Evolutionary conservation across 2,329 filamentous ascomycete species (phyloP).

Genomic region (Orbilia javanica): DNA sequence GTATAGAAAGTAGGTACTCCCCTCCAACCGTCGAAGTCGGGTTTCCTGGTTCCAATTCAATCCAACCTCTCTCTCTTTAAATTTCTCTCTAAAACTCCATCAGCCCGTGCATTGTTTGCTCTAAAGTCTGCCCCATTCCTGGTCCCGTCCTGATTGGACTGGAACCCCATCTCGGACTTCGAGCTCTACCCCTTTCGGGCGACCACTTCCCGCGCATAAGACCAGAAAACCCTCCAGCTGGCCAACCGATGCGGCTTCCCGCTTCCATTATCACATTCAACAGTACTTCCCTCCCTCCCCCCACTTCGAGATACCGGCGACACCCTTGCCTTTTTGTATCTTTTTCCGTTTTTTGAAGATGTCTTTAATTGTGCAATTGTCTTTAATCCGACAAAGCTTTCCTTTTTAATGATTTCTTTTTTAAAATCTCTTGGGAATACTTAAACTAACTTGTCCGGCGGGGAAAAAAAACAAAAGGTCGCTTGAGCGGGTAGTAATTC

Average conservation of each 20-base stretch:
- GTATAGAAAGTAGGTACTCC: too few species aligned
- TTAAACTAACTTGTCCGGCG: neutral
- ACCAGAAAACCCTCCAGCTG: neutral
- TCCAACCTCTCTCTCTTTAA: neutral
- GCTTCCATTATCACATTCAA: slow-evolving; percentile 15
- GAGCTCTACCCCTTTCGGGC: slow-evolving; percentile 9
- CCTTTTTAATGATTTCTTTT: neutral
- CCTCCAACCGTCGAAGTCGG: too few species aligned
- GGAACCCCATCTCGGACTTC: neutral
- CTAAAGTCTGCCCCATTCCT: slow-evolving; percentile 12
- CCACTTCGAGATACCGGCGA: neutral
- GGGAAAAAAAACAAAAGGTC: neutral
- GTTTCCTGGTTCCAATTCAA: neutral
- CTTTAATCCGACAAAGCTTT: neutral
- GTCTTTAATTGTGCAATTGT: neutral
- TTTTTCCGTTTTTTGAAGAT: too few species aligned
- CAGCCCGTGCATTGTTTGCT: slow-evolving; percentile 22
- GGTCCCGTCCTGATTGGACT: slow-evolving; percentile 1
- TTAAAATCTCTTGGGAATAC: neutral
- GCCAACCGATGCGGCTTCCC: slow-evolving; percentile 15
- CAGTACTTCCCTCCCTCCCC: neutral
- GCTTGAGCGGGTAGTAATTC: neutral
- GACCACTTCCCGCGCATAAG: slow-evolving; percentile 17
- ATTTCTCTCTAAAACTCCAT: neutral
- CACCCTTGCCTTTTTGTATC: neutral